Percentiles rank a stretch among this genome's conserved stretches.
Conservation (phyloP, 176 grass and related monocot species). For the Phyllostachys edulis region DNA sequence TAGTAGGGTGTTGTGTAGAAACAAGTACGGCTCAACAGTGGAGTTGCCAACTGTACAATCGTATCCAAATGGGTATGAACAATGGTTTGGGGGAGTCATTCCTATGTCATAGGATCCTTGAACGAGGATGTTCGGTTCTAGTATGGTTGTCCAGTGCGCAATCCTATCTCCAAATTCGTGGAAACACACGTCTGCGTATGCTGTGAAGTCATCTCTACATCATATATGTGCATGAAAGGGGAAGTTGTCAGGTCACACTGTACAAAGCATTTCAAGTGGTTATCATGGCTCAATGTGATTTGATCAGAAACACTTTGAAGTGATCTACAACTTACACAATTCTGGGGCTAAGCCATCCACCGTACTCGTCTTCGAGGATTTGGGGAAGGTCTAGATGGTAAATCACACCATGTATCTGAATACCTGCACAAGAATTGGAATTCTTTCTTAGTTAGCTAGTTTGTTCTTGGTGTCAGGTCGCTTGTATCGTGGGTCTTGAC, state of each 20-base stretch:
- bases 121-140: conserved; percentile 49
- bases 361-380: conserved; percentile 54
- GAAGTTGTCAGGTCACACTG: not conserved
- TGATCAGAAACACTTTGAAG: not conserved
- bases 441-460: too few species aligned
- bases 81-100: conserved; percentile 21
- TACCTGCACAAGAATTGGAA: conserved; percentile 30
- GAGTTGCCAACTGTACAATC: conserved; percentile 53
- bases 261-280: not conserved
- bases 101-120: conserved; percentile 29
- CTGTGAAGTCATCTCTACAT: conserved; percentile 55
- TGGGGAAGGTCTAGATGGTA: conserved; percentile 63
- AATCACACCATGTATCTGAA: conserved; percentile 41
- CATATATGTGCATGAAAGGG: not conserved
- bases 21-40: conserved; percentile 53
- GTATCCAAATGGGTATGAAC: conserved; percentile 50
- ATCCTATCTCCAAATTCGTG: conserved; percentile 58
- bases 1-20: conserved; percentile 45
- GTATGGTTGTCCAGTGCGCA: conserved; percentile 53
- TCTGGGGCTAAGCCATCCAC: conserved; percentile 52
- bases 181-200: conserved; percentile 61
- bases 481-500: too few species aligned
- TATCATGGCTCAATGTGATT: not conserved
- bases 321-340: conserved; percentile 42
- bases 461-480: too few species aligned